Percentiles rank a stretch among this genome's conserved stretches.
Evolutionary conservation across 1,139 yeast species (phyloP).

Genomic region (Suhomyces maxii): DNA sequence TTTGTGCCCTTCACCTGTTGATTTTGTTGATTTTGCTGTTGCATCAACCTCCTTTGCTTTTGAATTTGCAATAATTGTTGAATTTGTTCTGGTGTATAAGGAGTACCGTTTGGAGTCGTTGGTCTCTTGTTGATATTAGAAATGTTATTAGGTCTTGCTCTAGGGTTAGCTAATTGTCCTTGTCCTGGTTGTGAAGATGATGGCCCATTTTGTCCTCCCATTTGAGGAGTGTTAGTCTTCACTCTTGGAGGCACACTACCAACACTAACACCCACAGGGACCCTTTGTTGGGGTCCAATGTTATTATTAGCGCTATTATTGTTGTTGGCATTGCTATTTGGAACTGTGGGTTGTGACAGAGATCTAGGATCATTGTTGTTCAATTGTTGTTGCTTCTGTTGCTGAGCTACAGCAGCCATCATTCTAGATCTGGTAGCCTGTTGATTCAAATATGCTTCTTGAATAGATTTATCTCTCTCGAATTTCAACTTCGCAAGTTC

Average conservation of each 20-base stretch:
- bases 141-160: conserved; percentile 2
- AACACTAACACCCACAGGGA: conserved; percentile 4
- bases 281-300: conserved; percentile 12
- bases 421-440: conserved; percentile 41
- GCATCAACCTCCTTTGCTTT: conserved; percentile 51
- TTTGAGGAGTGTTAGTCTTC: neutral
- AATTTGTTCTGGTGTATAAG: conserved; percentile 55
- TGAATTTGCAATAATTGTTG: conserved; percentile 54
- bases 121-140: conserved; percentile 27
- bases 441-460: conserved; percentile 66
- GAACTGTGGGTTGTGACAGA: neutral
- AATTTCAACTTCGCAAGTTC: conserved; percentile 78
- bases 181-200: neutral
- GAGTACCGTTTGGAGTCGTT: conserved; percentile 53
- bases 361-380: conserved; percentile 2
- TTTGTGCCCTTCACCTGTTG: conserved; percentile 4
- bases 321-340: neutral
- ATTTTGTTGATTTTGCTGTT: conserved; percentile 35
- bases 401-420: conserved; percentile 45
- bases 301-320: neutral
- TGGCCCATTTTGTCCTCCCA: neutral
- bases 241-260: neutral
- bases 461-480: conserved; percentile 83
- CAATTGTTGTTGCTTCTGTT: conserved; percentile 26
- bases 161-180: neutral